Evolutionary conservation across 768 basidiomycete genomes (phyloP).

Genomic region (Pleurotus cornucopiae): DNA sequence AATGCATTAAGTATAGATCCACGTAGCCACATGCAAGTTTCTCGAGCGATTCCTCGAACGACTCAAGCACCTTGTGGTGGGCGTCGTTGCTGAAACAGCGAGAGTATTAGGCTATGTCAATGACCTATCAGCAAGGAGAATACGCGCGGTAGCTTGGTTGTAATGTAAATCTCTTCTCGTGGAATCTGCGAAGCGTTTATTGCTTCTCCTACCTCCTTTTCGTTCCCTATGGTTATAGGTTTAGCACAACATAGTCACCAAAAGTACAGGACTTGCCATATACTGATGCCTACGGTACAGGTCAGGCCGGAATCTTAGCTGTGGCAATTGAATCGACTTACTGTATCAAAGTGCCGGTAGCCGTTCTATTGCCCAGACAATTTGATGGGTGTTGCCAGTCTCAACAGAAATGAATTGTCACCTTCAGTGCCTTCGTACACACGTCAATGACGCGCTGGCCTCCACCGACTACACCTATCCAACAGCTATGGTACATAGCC

Average conservation of each 20-base stretch:
- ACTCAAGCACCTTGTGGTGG: constrained; percentile 28
- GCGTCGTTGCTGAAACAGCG: constrained; percentile 14
- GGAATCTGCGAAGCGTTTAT: constrained; percentile 1
- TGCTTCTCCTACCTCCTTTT: constrained; percentile 6
- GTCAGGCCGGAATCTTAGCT: neutral
- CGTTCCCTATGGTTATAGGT: neutral
- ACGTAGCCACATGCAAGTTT: constrained; percentile 36
- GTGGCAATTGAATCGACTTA: constrained; percentile 10
- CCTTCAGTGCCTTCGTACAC: constrained; percentile 30
- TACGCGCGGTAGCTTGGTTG: constrained; percentile 4
- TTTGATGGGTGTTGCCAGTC: neutral
- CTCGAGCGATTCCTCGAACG: constrained; percentile 31
- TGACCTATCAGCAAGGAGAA: neutral
- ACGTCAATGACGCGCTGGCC: constrained; percentile 37
- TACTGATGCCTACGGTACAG: constrained; percentile 19
- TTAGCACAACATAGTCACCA: neutral
- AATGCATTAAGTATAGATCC: constrained; percentile 31
- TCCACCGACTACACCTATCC: constrained; percentile 33
- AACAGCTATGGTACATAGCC: constrained; percentile 20
- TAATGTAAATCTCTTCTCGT: constrained; percentile 3
- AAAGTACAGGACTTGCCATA: constrained; percentile 15
- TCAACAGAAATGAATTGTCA: neutral
- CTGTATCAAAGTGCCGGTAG: constrained; percentile 45
- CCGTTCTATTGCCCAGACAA: constrained; percentile 23
- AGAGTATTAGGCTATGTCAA: neutral